phyloP scores from a whole-genome alignment of 2,329 filamentous ascomycete species.

The Diaporthe batatas region DNA sequence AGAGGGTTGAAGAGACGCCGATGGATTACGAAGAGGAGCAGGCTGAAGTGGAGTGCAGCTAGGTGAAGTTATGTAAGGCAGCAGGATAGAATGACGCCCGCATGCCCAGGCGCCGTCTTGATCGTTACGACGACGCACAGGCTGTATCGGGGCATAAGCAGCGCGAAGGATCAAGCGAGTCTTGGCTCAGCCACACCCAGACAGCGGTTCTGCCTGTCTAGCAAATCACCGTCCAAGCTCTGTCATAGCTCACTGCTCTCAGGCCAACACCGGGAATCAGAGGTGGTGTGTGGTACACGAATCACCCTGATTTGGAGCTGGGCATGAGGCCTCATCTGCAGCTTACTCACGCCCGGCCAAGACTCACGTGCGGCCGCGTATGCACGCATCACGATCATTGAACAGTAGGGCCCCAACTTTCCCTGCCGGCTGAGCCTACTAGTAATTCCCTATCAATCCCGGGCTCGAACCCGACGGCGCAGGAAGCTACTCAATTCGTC shows the following conservation, averaged over 20 bases:
- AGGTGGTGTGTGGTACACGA: slow-evolving; percentile 2
- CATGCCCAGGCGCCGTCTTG: background rate
- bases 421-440: no score
- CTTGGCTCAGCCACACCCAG: slow-evolving; percentile 12
- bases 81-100: background rate
- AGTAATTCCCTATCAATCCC: no score
- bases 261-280: background rate
- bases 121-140: background rate
- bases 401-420: no score
- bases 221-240: background rate
- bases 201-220: slow-evolving; percentile 1
- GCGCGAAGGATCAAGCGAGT: slow-evolving; percentile 23
- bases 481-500: no score
- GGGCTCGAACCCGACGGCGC: no score
- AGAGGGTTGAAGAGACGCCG: no score
- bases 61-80: no score
- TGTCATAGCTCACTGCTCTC: background rate
- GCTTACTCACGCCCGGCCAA: background rate
- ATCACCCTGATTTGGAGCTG: background rate
- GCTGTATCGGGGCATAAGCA: background rate
- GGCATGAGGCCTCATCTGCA: background rate
- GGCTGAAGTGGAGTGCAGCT: background rate
- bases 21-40: background rate
- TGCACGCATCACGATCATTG: no score
- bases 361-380: slow-evolving; percentile 4